Percentiles rank a stretch among this genome's conserved stretches.
Conservation (phyloP, 2,329 filamentous ascomycete genomes). For the Trichophyton mentagrophytes region DNA sequence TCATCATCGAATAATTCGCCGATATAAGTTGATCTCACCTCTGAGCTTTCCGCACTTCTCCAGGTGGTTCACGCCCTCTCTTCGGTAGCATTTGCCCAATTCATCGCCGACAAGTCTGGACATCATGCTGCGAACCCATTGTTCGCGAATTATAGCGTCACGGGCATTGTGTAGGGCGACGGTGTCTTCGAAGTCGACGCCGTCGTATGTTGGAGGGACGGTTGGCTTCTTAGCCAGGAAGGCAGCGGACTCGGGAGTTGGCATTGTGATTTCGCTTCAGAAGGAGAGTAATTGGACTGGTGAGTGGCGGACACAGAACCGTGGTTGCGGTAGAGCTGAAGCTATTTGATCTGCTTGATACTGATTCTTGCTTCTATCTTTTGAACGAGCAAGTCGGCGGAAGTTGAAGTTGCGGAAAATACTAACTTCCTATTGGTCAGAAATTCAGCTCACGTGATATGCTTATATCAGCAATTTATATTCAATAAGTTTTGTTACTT, state of each 20-base stretch:
- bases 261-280: conserved; percentile 34
- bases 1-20: too few relatives aligned
- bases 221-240: conserved; percentile 55
- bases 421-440: not conserved
- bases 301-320: not conserved
- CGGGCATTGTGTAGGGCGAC: conserved; percentile 50
- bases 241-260: conserved; percentile 50
- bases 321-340: not conserved
- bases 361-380: not conserved
- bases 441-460: not conserved
- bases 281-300: not conserved
- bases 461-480: not conserved
- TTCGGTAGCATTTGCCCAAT: conserved; percentile 53
- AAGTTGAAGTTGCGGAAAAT: not conserved
- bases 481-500: not conserved
- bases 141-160: conserved; percentile 53
- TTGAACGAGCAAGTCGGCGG: not conserved
- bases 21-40: conserved; percentile 33
- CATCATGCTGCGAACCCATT: conserved; percentile 60
- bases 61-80: conserved; percentile 54
- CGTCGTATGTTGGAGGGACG: conserved; percentile 53
- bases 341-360: not conserved
- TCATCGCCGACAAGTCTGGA: conserved; percentile 52
- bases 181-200: conserved; percentile 55
- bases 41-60: conserved; percentile 55